Conservation (phyloP, 306 rosid species). For the Cucumis sativus region Cucumber_9930_V3 NC_026660.2:1246001-1246500, state of each 20-base stretch:
- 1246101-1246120: neutral
- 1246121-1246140: neutral
- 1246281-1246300: slow-evolving; percentile 66
- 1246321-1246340: slow-evolving; percentile 90
- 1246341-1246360: slow-evolving; percentile 72
- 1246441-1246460: slow-evolving; percentile 38
- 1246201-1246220: slow-evolving; percentile 97
- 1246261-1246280: slow-evolving; percentile 96
- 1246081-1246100: neutral
- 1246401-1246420: slow-evolving; percentile 76
- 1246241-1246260: slow-evolving; percentile 97
- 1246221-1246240: slow-evolving; percentile 83
- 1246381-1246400: slow-evolving; percentile 93
- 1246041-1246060: slow-evolving; percentile 62
- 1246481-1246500: neutral
- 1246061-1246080: slow-evolving; percentile 64
- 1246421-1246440: slow-evolving; percentile 86
- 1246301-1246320: slow-evolving; percentile 97
- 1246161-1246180: slow-evolving; percentile 90
- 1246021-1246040: slow-evolving; percentile 78
- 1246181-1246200: slow-evolving; percentile 93
- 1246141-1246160: neutral
- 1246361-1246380: slow-evolving; percentile 91
- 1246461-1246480: neutral
- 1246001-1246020: slow-evolving; percentile 84